These are phyloP conservation scores for Prunus armeniaca DNA, from an alignment of 306 rosid species.

Conservation along the genomic window DNA sequence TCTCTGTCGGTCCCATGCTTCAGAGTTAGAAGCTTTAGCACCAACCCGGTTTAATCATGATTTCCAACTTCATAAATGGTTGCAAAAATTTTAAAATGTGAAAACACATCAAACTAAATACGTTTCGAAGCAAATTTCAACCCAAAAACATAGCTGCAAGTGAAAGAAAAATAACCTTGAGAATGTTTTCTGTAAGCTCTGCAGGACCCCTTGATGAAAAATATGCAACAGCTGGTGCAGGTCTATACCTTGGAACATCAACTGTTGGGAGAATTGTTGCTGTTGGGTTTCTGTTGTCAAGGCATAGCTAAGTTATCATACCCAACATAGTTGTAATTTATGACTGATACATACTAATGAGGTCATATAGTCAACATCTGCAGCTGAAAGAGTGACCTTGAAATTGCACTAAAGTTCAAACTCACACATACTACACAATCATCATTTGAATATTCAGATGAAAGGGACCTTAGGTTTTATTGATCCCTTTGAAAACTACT, in stretches of 20 bases:
- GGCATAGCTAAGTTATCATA: slow-evolving; percentile 5
- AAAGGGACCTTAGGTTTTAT: neutral
- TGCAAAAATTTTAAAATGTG: neutral
- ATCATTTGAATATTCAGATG: neutral
- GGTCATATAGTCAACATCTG: neutral
- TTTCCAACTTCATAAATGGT: neutral
- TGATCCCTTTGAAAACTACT: neutral
- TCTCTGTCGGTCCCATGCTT: neutral
- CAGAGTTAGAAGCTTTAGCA: neutral
- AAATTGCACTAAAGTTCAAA: too few relatives aligned
- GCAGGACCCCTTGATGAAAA: slow-evolving; percentile 95
- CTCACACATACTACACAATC: neutral
- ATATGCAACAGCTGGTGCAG: slow-evolving; percentile 77
- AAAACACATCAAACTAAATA: neutral
- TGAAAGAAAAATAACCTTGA: slow-evolving; percentile 58
- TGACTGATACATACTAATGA: neutral
- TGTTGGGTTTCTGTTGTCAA: slow-evolving; percentile 54
- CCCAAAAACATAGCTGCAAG: neutral
- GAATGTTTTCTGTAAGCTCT: slow-evolving; percentile 76
- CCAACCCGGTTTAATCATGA: neutral
- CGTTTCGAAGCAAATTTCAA: neutral
- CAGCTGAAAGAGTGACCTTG: too few relatives aligned
- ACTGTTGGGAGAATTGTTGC: slow-evolving; percentile 71
- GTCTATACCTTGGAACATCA: slow-evolving; percentile 46
- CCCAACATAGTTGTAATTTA: neutral